phyloP scores from a whole-genome alignment of 2,329 filamentous ascomycete genomes.

The Xylariomycetidae sp. region DNA sequence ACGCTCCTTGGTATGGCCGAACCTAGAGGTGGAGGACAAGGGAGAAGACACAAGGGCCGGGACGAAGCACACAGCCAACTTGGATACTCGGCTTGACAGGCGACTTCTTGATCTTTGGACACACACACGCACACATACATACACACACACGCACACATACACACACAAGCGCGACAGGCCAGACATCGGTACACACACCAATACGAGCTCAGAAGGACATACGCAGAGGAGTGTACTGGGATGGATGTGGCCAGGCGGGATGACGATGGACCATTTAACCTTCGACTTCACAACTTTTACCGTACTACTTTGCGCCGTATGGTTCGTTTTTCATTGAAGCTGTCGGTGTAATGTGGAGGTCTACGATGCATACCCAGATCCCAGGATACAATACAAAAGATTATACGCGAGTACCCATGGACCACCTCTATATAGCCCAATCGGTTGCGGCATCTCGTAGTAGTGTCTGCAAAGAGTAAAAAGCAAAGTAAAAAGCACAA shows the following conservation, averaged over 20 bases:
- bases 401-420: background rate
- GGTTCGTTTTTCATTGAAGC: background rate
- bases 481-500: slow-evolving; percentile 7
- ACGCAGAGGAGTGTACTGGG: too few species aligned
- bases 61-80: background rate
- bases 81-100: too few species aligned
- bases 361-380: background rate
- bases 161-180: background rate
- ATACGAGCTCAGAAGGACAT: too few species aligned
- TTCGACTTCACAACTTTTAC: slow-evolving; percentile 14
- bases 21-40: too few species aligned
- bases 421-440: background rate
- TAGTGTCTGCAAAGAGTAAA: background rate
- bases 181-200: background rate
- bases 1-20: slow-evolving; percentile 7
- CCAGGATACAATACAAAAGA: too few species aligned
- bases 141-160: background rate
- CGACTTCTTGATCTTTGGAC: background rate
- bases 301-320: slow-evolving; percentile 3
- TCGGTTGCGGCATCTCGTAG: slow-evolving; percentile 2
- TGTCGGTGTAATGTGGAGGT: slow-evolving; percentile 1
- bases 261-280: too few species aligned
- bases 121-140: background rate
- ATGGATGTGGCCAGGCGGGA: too few species aligned
- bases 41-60: too few species aligned